Base-by-base conservation (phyloP, 2,329 filamentous ascomycete species). In the Diplodia sapinea region DNA sequence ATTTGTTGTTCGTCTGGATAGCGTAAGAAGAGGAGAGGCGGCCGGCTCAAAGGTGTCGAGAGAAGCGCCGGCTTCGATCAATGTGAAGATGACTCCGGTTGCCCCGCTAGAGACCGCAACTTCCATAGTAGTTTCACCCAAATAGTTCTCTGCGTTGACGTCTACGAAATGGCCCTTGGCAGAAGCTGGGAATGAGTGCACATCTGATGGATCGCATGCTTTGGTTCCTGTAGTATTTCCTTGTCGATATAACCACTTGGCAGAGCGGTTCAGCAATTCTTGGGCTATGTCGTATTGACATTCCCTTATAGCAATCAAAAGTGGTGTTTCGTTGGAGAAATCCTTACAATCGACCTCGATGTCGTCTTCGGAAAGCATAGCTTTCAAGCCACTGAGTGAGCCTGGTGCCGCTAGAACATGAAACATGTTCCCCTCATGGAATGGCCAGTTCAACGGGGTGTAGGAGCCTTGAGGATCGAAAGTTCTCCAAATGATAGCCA, bases 161-260 rank as follows among this genome's bases (percentile, higher is more conserved):
- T 51, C 4, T 17, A 20, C n/a, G 1, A 26, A 7, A 13, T 26
- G 3, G n/a, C 4, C 15, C 12, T 51, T 26, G 9, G n/a, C 49
- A 26, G n/a, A 23, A 3, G n/a, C 13, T 4, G n/a, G 15, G 1
- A 43, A 1, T n/a, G 13, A 43, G 15, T 8, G 6, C 15, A 43
- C 2, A n/a, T 43, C 40, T 2, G 5, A n/a, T n/a, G 0, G 6
- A 43, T 7, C 0, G 5, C 0, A 2, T 43, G 15, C 1, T 8
- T 2, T 9, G 17, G 15, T 15, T 4, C 3, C 4, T 7, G 1
- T 3, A 6, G 12, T 1, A 3, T 12, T 23, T 0, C n/a, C 9
- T 0, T 51, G n/a, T 7, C 1, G 49, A 26, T 51, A 4, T 0
- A 26, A 0, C n/a, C 23, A 20, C 1, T 51, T 26, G 1, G 8